A percentile compares a stretch with the other conserved stretches of the same genome.
Evolutionary conservation across 345 rosid genomes (phyloP).

Genomic region (Murraya paniculata): DNA sequence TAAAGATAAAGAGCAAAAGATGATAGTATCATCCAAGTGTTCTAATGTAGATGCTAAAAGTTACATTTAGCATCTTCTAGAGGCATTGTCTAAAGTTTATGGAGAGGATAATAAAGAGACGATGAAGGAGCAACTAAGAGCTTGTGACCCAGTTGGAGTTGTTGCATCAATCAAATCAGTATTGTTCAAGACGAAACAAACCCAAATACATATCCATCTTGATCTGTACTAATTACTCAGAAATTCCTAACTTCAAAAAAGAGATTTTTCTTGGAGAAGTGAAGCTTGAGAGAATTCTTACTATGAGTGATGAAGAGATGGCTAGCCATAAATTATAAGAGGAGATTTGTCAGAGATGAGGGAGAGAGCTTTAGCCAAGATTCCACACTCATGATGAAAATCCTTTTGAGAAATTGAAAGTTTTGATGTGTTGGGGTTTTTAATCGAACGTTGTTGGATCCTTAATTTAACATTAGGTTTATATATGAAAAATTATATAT

Average conservation of each 20-base stretch:
- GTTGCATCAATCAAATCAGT: slow-evolving; percentile 40
- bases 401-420: no score
- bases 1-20: not conserved
- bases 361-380: slow-evolving; percentile 28
- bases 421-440: accelerated
- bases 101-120: slow-evolving; percentile 20
- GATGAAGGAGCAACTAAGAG: slow-evolving; percentile 24
- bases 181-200: slow-evolving; percentile 46
- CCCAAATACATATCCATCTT: slow-evolving; percentile 44
- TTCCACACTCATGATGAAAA: no score
- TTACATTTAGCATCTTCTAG: slow-evolving; percentile 34
- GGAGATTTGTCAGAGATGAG: slow-evolving; percentile 37
- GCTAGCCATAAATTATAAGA: slow-evolving; percentile 38
- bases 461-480: no score
- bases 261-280: slow-evolving; percentile 25
- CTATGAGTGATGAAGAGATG: slow-evolving; percentile 48
- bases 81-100: slow-evolving; percentile 45
- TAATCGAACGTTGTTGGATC: no score
- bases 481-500: no score
- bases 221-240: slow-evolving; percentile 45
- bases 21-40: not conserved
- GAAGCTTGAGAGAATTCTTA: slow-evolving; percentile 36
- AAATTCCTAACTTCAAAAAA: slow-evolving; percentile 45
- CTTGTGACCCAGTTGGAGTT: slow-evolving; percentile 28
- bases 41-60: slow-evolving; percentile 26